Base-by-base conservation (phyloP, 306 rosid species). In the Abrus precatorius region DNA sequence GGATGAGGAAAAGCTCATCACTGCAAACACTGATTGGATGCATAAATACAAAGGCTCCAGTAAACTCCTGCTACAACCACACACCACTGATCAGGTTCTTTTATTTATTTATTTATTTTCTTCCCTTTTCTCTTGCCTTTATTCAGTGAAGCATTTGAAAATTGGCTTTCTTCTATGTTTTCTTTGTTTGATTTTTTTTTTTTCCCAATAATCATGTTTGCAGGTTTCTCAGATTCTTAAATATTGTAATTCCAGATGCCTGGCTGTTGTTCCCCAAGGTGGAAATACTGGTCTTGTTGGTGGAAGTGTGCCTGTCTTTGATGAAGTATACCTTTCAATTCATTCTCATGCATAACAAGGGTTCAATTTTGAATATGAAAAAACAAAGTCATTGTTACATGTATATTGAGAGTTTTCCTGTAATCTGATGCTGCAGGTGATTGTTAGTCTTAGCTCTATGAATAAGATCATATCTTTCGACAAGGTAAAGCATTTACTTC, bases 221-320 rank as follows among this genome's bases (percentile, higher is more conserved):
- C 92, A 95, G 98, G 95, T 95, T 64, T 88, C 95, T 49, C 85
- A 83, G 84, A 92, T 95, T 84, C 97, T 93, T 76, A 85, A 82
- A 71, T 91, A 95, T 81, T 95, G 99, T 77, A 80, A 90, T 83
- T 95, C 94, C 61, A 90, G 99, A 85, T 56, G 80, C 85, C 83
- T 95, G 86, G 94, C 99, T 78, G 93, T 93, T 82, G 99, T 91
- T 84, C 99, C 99, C 5, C 99, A 95, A 87, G 99, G 99, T 69
- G 99, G 97, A 85, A 95, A 95, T 84, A 93, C 99, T 53, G 97
- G 99, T 72, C 97, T 95, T 87, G 99, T 95, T 5, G 99, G 99
- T 2, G 99, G 99, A 88, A 93, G 99, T 57, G 93, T 95, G 67
- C 99, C 99, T 79, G 96, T 95, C 62, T 95, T 87, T 90, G 99